Conservation (phyloP, 257 asterid species). For the Solanum peruvianum region DNA sequence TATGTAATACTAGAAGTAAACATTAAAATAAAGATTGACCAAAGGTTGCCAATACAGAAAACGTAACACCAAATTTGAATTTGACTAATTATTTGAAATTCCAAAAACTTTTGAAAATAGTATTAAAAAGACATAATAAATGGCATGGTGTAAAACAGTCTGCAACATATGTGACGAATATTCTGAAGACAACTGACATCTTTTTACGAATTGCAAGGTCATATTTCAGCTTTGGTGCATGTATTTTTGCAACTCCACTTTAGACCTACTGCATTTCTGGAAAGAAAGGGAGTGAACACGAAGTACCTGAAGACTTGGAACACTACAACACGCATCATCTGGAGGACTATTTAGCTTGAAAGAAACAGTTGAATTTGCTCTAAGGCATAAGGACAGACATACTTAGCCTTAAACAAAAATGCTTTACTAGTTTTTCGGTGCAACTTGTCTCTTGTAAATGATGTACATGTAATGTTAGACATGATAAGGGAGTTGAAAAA, state of each 20-base stretch:
- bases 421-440: neutral
- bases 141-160: neutral
- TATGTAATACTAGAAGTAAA: neutral
- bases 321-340: neutral
- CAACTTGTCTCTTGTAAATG: neutral
- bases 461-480: neutral
- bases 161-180: neutral
- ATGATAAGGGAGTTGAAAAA: neutral
- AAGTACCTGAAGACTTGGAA: neutral
- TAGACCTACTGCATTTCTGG: neutral
- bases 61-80: neutral
- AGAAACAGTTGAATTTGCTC: neutral
- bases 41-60: neutral
- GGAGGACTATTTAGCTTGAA: neutral
- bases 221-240: neutral
- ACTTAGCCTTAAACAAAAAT: neutral
- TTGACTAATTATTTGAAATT: neutral
- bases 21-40: neutral
- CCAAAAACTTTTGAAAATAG: neutral
- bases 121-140: neutral
- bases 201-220: neutral
- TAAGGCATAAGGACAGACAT: neutral
- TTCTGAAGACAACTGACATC: neutral
- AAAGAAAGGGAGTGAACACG: neutral
- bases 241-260: neutral